Base-by-base conservation (phyloP, 2,329 filamentous ascomycete species). In the Talaromyces sp. region DNA sequence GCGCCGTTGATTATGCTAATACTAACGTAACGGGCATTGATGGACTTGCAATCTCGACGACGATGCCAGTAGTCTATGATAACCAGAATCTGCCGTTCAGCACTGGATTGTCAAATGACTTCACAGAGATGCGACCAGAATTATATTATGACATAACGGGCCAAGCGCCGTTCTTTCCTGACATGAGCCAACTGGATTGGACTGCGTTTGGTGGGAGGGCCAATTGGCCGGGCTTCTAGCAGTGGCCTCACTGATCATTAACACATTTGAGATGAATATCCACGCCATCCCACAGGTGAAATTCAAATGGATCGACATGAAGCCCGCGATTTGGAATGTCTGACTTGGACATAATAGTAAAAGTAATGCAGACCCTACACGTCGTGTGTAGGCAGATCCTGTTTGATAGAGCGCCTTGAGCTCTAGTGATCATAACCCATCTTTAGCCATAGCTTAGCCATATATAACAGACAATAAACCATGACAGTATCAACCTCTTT, bases 121-220 rank as follows among this genome's bases (percentile, higher is more conserved):
- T 57, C n/a, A n/a, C 50, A 27, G n/a, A 15, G 7, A 57, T 35
- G 25, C 61, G 50, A 22, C 39, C 50, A 13, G 41, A 45, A 35
- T 25, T 47, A 15, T 47, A 45, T 39, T 43, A 54, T 63, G 50
- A 33, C 5, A 25, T 57, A 25, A 11, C 22, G 17, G 49, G 49
- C 15, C 61, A 63, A 57, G 49, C 17, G 31, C 61, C 49, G 3
- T 35, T 63, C 27, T 33, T 39, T 9, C 25, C 35, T 47, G 25
- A 47, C 11, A 56, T 49, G 41, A 35, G 37, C 25, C 49, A 57
- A 39, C 27, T 57, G 19, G 50, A 63, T 56, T 63, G 61, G 61
- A 47, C 61, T 27, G 61, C 52, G n/a, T 49, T 63, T n/a, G 39
- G 52, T 33, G 61, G 61, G 41, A 25, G 50, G 33, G 39, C 61